Conservation (phyloP, 768 basidiomycete genomes). For the Boletus rubropictus region DNA sequence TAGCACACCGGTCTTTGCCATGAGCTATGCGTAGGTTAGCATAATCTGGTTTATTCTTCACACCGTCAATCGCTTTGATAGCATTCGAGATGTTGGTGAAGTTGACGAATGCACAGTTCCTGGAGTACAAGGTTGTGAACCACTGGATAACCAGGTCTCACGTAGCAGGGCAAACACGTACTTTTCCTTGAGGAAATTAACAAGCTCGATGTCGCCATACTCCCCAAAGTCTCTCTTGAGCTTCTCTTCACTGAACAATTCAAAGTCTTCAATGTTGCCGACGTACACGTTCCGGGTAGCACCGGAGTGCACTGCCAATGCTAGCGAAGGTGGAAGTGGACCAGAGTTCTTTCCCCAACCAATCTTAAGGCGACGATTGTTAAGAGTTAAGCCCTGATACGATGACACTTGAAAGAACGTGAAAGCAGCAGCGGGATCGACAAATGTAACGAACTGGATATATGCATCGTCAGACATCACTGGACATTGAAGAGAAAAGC, state of each 20-base stretch:
- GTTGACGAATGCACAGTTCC: slow-evolving; percentile 95
- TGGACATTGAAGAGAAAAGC: neutral
- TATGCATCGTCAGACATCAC: slow-evolving; percentile 6
- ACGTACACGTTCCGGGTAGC: slow-evolving; percentile 97
- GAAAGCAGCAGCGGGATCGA: slow-evolving; percentile 88
- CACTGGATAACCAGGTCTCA: neutral
- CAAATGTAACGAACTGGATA: slow-evolving; percentile 86
- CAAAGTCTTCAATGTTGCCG: slow-evolving; percentile 93
- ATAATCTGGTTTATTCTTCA: slow-evolving; percentile 91
- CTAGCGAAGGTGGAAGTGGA: slow-evolving; percentile 74
- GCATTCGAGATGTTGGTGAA: slow-evolving; percentile 94
- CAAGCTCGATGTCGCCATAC: slow-evolving; percentile 94
- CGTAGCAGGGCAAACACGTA: slow-evolving; percentile 40
- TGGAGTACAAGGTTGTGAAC: slow-evolving; percentile 24
- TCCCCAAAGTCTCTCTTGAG: slow-evolving; percentile 91
- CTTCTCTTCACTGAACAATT: slow-evolving; percentile 82
- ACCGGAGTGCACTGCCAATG: slow-evolving; percentile 85
- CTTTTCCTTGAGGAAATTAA: slow-evolving; percentile 95
- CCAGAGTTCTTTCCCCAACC: slow-evolving; percentile 98
- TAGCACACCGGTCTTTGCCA: slow-evolving; percentile 94
- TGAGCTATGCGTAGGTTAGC: slow-evolving; percentile 84
- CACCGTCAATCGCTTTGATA: slow-evolving; percentile 95
- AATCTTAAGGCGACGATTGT: slow-evolving; percentile 91
- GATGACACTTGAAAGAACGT: slow-evolving; percentile 93
- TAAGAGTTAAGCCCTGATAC: slow-evolving; percentile 83